A percentile compares a stretch with the other conserved stretches of the same genome.
Conservation (phyloP, 2,329 filamentous ascomycete species). For the Epichloe gansuensis region DNA sequence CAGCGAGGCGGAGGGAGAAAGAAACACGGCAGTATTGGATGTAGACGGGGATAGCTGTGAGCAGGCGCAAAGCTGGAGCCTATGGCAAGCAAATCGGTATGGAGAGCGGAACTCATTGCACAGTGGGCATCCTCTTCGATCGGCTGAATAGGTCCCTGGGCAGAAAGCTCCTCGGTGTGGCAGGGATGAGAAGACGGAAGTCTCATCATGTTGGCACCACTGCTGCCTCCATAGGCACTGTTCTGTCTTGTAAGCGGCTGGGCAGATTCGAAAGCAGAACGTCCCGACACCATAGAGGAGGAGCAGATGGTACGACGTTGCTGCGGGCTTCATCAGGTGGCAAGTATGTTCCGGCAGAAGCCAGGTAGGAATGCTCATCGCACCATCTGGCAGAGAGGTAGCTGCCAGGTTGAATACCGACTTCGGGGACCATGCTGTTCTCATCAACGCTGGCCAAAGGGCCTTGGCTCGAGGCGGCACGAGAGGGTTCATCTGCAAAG, state of each 20-base stretch:
- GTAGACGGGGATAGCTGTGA: constrained; percentile 19
- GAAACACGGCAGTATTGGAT: not conserved
- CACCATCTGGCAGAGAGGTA: constrained; percentile 22
- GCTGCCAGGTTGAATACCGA: constrained; percentile 27
- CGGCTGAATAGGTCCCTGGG: constrained; percentile 12
- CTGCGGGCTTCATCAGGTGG: constrained; percentile 13
- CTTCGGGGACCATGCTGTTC: constrained; percentile 15
- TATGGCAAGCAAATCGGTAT: constrained; percentile 22
- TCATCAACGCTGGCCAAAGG: constrained; percentile 27
- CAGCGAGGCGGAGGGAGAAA: not conserved
- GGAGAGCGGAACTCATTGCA: constrained; percentile 19
- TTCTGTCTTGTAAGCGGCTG: constrained; percentile 31
- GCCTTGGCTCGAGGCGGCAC: constrained; percentile 18
- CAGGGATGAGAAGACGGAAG: constrained; percentile 27
- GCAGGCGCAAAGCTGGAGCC: constrained; percentile 21
- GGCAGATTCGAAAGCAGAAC: constrained; percentile 24
- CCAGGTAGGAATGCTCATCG: constrained; percentile 14
- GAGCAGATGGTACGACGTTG: constrained; percentile 21
- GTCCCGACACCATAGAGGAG: constrained; percentile 30
- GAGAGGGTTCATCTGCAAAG: constrained; percentile 19
- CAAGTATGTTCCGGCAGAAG: constrained; percentile 13
- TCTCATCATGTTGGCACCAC: constrained; percentile 24
- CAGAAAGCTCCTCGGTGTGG: constrained; percentile 6
- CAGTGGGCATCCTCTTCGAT: constrained; percentile 9
- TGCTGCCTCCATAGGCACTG: constrained; percentile 24